Evolutionary conservation across 331 rosid species (phyloP), one percentile per base, ranked within the genome.

Genomic region (Acacia pycnantha): DNA sequence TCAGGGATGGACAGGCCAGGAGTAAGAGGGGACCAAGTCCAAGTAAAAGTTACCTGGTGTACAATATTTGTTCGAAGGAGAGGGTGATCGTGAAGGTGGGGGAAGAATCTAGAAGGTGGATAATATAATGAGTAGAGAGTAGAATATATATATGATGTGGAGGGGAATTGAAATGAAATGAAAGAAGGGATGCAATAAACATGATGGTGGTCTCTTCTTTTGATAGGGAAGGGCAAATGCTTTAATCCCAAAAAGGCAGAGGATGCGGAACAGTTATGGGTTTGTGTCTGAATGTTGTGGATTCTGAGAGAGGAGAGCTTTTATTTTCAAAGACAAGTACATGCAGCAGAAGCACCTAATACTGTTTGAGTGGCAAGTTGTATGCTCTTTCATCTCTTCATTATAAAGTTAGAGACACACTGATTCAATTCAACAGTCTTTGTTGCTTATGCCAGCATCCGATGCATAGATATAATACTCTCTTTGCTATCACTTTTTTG

Each of bases 231-330:
- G 19, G 56, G 24, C 1, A 13, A 44, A 71, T 12, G 76, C 76
- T 71, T 71, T 71, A 12, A 24, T 46, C 58, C 58, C 12, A 70
- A 72, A 72, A 72, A 47, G 76, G 76, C 76, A 24, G 59, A 71
- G 76, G 76, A 71, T 26, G 58, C 76, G 76, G 35, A 71, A 24
- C 40, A 71, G 76, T 46, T 43, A 43, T n/a, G 75, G 50, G 37
- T 13, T 12, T 44, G 37, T 44, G 75, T 70, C 37, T 70, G n/a
- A 58, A 14, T 46, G 58, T 71, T 70, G 75, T 53, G 58, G 37
- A n/a, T 70, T 70, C 56, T 43, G 37, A 70, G 37, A 29, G 46
- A 43, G 46, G 46, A 43, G 21, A 13, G 21, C 50, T n/a, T 68
- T 69, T 58, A 12, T 62, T 43, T 70, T 44, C 53, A 19, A 26